These are phyloP conservation scores for Monosporascus sp. DNA, from an alignment of 2,329 filamentous ascomycete genomes.

Conservation along the genomic window DNA sequence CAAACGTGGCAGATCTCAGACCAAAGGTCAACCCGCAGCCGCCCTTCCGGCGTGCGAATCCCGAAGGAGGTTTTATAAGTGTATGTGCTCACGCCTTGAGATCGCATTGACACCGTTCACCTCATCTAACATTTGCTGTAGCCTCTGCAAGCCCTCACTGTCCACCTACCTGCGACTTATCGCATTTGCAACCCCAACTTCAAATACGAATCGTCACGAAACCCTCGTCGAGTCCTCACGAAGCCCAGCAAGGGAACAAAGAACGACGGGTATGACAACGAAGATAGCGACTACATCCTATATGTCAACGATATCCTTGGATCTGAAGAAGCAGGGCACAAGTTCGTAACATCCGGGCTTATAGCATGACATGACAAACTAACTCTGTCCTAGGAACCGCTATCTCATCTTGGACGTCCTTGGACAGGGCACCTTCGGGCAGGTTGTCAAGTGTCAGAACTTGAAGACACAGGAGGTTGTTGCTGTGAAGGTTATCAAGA, in stretches of 20 bases:
- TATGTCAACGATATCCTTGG: constrained; percentile 98
- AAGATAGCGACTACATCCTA: constrained; percentile 98
- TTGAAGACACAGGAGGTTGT: constrained; percentile 97
- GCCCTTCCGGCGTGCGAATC: constrained; percentile 85
- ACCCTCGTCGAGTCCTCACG: constrained; percentile 89
- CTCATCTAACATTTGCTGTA: constrained; percentile 30
- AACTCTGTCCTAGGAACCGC: constrained; percentile 59
- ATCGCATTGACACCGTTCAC: not conserved
- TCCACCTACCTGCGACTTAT: constrained; percentile 89
- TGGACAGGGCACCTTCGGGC: constrained; percentile 94
- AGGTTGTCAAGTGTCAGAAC: constrained; percentile 98
- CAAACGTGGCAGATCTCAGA: constrained; percentile 66
- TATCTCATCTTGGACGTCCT: constrained; percentile 96
- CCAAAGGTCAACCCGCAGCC: constrained; percentile 84
- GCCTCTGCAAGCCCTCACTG: constrained; percentile 93
- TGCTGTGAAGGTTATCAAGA: constrained; percentile 98
- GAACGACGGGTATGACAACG: constrained; percentile 98
- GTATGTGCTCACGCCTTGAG: constrained; percentile 45
- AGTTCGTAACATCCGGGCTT: constrained; percentile 48
- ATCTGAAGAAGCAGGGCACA: constrained; percentile 96
- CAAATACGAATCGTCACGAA: constrained; percentile 97
- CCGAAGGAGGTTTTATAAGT: constrained; percentile 96
- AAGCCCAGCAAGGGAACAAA: constrained; percentile 98
- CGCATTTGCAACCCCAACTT: constrained; percentile 97
- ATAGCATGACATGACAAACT: constrained; percentile 4